Base-by-base conservation (phyloP, 495 filamentous ascomycete species). In the Penicillium cosmopolitanum region DNA sequence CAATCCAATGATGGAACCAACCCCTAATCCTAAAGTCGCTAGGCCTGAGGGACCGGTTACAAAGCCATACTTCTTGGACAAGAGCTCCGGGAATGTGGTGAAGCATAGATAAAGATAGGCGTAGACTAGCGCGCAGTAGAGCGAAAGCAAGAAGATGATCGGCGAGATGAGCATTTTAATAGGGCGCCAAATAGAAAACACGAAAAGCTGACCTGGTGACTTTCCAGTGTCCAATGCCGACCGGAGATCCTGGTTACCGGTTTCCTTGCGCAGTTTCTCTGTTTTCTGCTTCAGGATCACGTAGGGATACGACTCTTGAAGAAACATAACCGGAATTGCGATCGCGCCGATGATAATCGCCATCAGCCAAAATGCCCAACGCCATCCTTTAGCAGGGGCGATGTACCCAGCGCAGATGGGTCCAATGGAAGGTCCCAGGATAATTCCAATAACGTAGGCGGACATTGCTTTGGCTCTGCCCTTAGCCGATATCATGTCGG, bases 81-180 rank as follows among this genome's bases (percentile, higher is more conserved):
- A 88, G 6, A 88, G 81, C 15, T 74, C 66, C 4, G 85, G 76
- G 57, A 85, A 82, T 0, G 85, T 86, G 21, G 83, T 83, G 69
- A 89, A 88, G 35, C 88, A 70, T 31, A 89, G 76, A 67, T 88
- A 89, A 0, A 89, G 71, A 47, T 80, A 82, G 2, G 83, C 86
- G 66, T 87, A 88, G 15, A 80, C 72, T 47, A 86, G 71, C 40
- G 85, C 83, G 28, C 81, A 71, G 66, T 77, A 84, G 5, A 84
- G 51, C 4, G 78, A 62, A 60, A 89, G 73, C 35, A 85, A 64
- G 53, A 84, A 73, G 34, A 89, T 80, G 56, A 88, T 87, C 1
- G 85, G 84, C 16, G 82, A 80, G 42, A 81, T 65, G 12, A 88
- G 76, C 51, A 88, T 71, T 53, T 82, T 81, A 12, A 76, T 33